phyloP scores from a whole-genome alignment of 148 eudicot genomes.

The Rheum nobile region DNA sequence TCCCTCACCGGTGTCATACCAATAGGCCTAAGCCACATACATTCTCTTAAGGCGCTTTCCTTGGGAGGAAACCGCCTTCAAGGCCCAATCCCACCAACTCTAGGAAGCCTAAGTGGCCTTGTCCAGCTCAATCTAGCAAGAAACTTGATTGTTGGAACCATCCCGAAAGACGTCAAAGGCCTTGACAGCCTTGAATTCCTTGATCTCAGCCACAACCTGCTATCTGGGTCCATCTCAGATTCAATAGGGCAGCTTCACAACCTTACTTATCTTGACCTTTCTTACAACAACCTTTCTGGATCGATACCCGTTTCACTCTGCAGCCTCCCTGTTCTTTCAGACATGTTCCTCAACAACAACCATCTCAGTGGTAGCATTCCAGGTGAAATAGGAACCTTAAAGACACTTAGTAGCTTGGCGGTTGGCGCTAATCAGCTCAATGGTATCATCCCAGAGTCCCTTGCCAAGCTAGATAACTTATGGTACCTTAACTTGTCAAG shows the following conservation, averaged over 20 bases:
- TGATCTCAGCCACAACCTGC: slow-evolving; percentile 49
- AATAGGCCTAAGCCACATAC: slow-evolving; percentile 26
- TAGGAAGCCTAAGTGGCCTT: slow-evolving; percentile 24
- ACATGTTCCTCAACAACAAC: slow-evolving; percentile 49
- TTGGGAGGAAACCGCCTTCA: slow-evolving; percentile 40
- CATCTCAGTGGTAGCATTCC: slow-evolving; percentile 51
- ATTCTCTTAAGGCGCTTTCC: slow-evolving; percentile 36
- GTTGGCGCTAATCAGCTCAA: slow-evolving; percentile 38
- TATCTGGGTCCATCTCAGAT: slow-evolving; percentile 52
- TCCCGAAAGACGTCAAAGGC: slow-evolving; percentile 21
- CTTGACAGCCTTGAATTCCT: slow-evolving; percentile 36
- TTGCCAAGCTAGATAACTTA: slow-evolving; percentile 38
- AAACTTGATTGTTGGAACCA: slow-evolving; percentile 37
- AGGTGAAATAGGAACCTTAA: slow-evolving; percentile 30
- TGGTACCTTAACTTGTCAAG: slow-evolving; percentile 72
- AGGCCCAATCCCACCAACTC: slow-evolving; percentile 47
- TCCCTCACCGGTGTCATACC: slow-evolving; percentile 50
- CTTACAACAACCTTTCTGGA: slow-evolving; percentile 48
- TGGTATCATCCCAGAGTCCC: slow-evolving; percentile 54
- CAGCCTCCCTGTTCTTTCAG: slow-evolving; percentile 31
- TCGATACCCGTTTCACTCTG: slow-evolving; percentile 44
- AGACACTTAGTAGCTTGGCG: slow-evolving; percentile 46
- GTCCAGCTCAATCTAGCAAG: slow-evolving; percentile 43
- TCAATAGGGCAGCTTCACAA: slow-evolving; percentile 35
- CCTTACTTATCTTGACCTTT: slow-evolving; percentile 46